Percentiles rank a stretch among this genome's conserved stretches.
phyloP scores from a whole-genome alignment of 2,329 filamentous ascomycete species.

The Zymoseptoria ardabiliae region DNA sequence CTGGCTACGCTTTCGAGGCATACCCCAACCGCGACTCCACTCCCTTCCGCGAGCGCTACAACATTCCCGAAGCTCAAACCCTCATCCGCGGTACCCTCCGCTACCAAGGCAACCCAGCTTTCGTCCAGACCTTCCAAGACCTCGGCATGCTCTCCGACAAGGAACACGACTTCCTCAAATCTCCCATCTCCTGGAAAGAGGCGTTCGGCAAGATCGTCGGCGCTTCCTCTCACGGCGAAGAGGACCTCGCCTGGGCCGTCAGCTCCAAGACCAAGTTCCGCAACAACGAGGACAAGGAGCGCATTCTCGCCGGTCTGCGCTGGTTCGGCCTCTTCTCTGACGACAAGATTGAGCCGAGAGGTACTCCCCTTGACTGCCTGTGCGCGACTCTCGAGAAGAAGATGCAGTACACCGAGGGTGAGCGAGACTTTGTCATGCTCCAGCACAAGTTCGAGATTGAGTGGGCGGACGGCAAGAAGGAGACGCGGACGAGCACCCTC shows the following conservation, averaged over 20 bases:
- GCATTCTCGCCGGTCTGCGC: slow-evolving; percentile 62
- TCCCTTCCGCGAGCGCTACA: slow-evolving; percentile 78
- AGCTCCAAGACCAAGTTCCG: slow-evolving; percentile 67
- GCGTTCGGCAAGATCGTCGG: slow-evolving; percentile 71
- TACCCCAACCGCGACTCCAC: slow-evolving; percentile 93
- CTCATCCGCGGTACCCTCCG: slow-evolving; percentile 78
- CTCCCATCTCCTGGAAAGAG: slow-evolving; percentile 68
- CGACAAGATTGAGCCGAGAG: slow-evolving; percentile 60
- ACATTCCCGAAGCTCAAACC: slow-evolving; percentile 85
- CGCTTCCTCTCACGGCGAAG: slow-evolving; percentile 56
- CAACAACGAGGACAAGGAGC: slow-evolving; percentile 59
- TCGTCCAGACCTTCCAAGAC: slow-evolving; percentile 80
- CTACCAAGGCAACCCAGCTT: slow-evolving; percentile 84
- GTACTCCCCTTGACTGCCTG: slow-evolving; percentile 82
- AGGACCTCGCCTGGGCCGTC: slow-evolving; percentile 61
- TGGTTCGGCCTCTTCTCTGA: slow-evolving; percentile 67
- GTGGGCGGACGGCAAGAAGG: slow-evolving; percentile 66
- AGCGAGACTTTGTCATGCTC: slow-evolving; percentile 75
- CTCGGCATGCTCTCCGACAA: slow-evolving; percentile 80
- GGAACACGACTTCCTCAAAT: slow-evolving; percentile 55
- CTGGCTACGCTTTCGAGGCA: slow-evolving; percentile 79
- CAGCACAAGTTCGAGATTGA: slow-evolving; percentile 82
- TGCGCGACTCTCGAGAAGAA: slow-evolving; percentile 84
- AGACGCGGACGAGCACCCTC: slow-evolving; percentile 74
- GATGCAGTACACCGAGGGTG: slow-evolving; percentile 76